Percentiles rank a stretch among this genome's conserved stretches.
Conservation (phyloP, 441 rosid species). For the Aleurites moluccanus region DNA sequence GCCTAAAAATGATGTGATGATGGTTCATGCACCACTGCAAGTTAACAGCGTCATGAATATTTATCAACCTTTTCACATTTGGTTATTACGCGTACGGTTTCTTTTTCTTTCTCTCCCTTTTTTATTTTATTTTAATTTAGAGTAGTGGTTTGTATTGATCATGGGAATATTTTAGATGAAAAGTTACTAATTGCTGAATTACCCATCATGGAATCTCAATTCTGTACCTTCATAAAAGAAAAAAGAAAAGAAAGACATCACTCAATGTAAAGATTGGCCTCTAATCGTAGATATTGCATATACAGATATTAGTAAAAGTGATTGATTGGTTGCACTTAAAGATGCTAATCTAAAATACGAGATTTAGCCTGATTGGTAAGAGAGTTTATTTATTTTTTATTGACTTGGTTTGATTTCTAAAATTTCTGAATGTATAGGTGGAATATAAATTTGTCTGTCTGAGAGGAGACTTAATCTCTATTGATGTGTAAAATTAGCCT, state of each 20-base stretch:
- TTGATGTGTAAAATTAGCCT: too few species aligned
- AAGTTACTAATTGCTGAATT: neutral
- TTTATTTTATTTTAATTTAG: too few species aligned
- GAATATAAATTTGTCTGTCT: too few species aligned
- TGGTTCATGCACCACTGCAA: neutral
- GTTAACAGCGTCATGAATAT: neutral
- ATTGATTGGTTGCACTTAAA: neutral
- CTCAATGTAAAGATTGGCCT: neutral
- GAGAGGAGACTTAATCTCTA: too few species aligned
- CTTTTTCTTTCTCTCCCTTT: neutral
- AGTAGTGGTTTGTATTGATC: neutral
- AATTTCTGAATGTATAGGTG: too few species aligned
- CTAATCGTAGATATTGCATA: neutral
- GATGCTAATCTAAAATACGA: too few species aligned
- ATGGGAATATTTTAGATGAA: neutral
- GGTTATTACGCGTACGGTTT: neutral
- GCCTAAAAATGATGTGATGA: neutral
- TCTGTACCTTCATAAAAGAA: neutral
- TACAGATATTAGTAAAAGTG: neutral
- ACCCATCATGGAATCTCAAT: neutral
- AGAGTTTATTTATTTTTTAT: too few species aligned
- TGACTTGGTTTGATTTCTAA: too few species aligned
- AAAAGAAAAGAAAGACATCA: too few species aligned
- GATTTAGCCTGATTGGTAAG: too few species aligned
- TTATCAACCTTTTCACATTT: slow-evolving; percentile 1